Evolutionary conservation across 768 basidiomycete species (phyloP), one percentile per base, ranked within the genome.

Genomic region (Coprinopsis cinerea): DNA sequence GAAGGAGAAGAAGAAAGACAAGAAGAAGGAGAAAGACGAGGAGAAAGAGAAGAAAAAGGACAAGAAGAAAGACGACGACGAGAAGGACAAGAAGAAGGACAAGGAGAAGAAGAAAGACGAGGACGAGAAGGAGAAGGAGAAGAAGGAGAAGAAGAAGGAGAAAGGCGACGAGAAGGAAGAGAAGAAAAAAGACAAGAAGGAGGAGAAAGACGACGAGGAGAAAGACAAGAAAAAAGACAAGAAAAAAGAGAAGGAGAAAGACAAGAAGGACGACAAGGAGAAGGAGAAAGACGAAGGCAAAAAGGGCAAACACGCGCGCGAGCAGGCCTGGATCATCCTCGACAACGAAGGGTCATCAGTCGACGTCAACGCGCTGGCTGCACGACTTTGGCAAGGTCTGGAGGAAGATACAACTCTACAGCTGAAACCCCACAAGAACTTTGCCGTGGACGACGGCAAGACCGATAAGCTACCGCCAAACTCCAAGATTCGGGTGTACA

Each of bases 331-430:
- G 44, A 20, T 47, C 52, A 11, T 54, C 49, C 2, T 50, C 58
- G 18, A 51, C 49, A 24, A 22, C 47, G 48, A 44, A 25, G 34
- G 47, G 51, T 15, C 4, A 23, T 27, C 55, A 9, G 53, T 66
- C 26, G 67, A 74, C 39, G 51, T 71, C 6, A 65, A 72, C 3
- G 64, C 56, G 25, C 64, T 88, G 5, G 69, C 76, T n/a, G 51
- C 63, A 40, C 65, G 67, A 43, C 55, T 90, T 36, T 84, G 78
- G 64, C 61, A 66, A 13, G 84, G 83, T 1, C 62, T 94, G 20
- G 82, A 88, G 62, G 73, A 56, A 7, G 75, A 68, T 53, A 59
- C 68, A 36, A 74, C 76, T 37, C 64, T 94, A 23, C 57, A 68
- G 35, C 63, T 83, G 55, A 72, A 75, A 66, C 76, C 74, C 63